Evolutionary conservation across 169 alveolate species (phyloP).

Genomic region (Theileria parva): DNA sequence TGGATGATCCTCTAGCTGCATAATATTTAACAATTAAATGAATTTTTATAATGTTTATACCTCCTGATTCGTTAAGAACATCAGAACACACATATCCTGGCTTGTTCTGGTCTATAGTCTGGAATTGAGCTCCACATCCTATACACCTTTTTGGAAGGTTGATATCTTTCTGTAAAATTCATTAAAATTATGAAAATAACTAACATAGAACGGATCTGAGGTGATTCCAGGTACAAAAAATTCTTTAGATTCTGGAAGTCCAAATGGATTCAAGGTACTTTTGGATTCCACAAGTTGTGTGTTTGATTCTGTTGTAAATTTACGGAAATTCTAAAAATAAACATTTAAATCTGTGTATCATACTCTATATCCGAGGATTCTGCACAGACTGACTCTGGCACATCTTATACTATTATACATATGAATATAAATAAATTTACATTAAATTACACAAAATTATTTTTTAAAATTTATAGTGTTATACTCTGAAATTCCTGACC

Average conservation of each 20-base stretch:
- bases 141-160: slow-evolving; percentile 61
- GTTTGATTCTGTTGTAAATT: background rate
- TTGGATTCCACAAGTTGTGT: slow-evolving; percentile 7
- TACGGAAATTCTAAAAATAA: background rate
- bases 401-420: slow-evolving; percentile 1
- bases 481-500: slow-evolving; percentile 68
- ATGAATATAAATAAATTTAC: background rate
- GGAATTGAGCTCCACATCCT: slow-evolving; percentile 78
- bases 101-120: slow-evolving; percentile 65
- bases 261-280: slow-evolving; percentile 50
- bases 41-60: slow-evolving; percentile 3
- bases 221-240: slow-evolving; percentile 61
- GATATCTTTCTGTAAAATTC: slow-evolving; percentile 45
- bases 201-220: slow-evolving; percentile 57
- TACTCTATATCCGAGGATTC: background rate
- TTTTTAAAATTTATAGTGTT: slow-evolving; percentile 16
- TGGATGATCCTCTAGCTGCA: slow-evolving; percentile 52
- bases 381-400: slow-evolving; percentile 15
- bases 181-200: background rate
- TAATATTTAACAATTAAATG: background rate
- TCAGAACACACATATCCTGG: slow-evolving; percentile 72
- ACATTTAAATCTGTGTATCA: background rate
- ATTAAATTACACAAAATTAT: background rate
- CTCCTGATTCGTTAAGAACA: slow-evolving; percentile 55
- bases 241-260: slow-evolving; percentile 25